These are phyloP conservation scores for Taiozyma onychis DNA, from an alignment of 1,139 yeast genomes.

Conservation along the genomic window DNA sequence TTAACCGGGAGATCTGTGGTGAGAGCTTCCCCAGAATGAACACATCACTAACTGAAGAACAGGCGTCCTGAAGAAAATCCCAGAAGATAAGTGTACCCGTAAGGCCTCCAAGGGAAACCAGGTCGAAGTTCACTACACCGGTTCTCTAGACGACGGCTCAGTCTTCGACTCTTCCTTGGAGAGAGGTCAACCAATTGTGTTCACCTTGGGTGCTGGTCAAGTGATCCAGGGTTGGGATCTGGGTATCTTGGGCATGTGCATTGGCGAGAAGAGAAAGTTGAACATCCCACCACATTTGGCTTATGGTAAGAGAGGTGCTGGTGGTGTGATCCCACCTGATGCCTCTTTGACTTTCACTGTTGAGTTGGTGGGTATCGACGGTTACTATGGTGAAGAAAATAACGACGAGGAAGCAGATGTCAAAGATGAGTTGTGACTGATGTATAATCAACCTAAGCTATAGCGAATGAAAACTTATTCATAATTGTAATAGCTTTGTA, in stretches of 20 bases:
- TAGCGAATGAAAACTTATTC: no score
- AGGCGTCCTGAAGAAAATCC: slow-evolving; percentile 40
- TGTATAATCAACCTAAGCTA: no score
- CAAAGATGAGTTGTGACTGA: slow-evolving; percentile 4
- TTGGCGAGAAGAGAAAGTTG: slow-evolving; percentile 78
- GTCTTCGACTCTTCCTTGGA: slow-evolving; percentile 69
- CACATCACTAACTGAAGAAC: neutral
- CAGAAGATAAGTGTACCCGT: slow-evolving; percentile 45
- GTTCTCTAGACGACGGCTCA: slow-evolving; percentile 60
- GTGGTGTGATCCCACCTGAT: slow-evolving; percentile 68
- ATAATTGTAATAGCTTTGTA: no score
- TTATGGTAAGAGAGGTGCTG: slow-evolving; percentile 73
- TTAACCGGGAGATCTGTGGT: no score
- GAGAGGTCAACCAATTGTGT: slow-evolving; percentile 62
- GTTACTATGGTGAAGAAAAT: slow-evolving; percentile 15
- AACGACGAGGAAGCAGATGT: neutral
- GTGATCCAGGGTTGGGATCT: slow-evolving; percentile 89
- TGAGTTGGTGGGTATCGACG: slow-evolving; percentile 48
- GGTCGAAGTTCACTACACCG: slow-evolving; percentile 71
- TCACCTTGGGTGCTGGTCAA: slow-evolving; percentile 66
- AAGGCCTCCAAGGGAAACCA: slow-evolving; percentile 58
- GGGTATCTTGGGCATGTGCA: slow-evolving; percentile 75
- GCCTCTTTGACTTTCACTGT: slow-evolving; percentile 60
- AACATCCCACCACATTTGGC: slow-evolving; percentile 74
- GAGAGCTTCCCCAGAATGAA: neutral